Conservation (phyloP, 2,329 filamentous ascomycete genomes). For the Phyllosticta citriasiana region DNA sequence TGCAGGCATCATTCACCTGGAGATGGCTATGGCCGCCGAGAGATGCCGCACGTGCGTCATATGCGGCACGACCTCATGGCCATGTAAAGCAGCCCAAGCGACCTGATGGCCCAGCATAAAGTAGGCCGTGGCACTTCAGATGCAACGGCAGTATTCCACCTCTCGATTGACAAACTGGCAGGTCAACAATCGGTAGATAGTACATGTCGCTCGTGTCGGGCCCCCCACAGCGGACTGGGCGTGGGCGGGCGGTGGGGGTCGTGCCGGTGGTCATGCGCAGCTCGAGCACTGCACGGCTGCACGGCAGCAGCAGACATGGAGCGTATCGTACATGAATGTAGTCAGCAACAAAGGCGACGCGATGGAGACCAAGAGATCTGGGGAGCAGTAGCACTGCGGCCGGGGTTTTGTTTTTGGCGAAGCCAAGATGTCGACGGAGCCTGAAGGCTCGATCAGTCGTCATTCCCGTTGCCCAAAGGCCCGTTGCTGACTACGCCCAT, state of each 20-base stretch:
- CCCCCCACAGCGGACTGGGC: not conserved
- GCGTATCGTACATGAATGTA: not conserved
- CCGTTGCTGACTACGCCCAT: not conserved
- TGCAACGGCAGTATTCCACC: not conserved
- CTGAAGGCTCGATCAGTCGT: not conserved
- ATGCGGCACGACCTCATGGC: not conserved
- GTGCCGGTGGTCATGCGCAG: not conserved
- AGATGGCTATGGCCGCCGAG: not conserved
- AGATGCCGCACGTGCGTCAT: conserved; percentile 5
- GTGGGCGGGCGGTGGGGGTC: not conserved
- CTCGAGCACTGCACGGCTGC: not conserved
- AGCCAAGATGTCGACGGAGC: not conserved
- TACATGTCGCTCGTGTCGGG: not conserved
- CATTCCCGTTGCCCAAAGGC: not conserved
- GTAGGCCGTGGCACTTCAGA: not conserved
- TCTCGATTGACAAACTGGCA: too few species aligned
- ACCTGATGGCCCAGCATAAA: not conserved
- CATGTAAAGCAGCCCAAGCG: not conserved
- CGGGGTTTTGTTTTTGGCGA: not conserved
- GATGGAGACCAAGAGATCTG: not conserved
- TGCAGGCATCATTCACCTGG: not conserved
- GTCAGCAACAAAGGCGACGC: not conserved
- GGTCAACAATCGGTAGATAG: too few species aligned
- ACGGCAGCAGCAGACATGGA: not conserved
- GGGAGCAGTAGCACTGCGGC: not conserved